These are phyloP conservation scores for Ophiostoma montium DNA, from an alignment of 2,329 filamentous ascomycete genomes.

Conservation along the genomic window DNA sequence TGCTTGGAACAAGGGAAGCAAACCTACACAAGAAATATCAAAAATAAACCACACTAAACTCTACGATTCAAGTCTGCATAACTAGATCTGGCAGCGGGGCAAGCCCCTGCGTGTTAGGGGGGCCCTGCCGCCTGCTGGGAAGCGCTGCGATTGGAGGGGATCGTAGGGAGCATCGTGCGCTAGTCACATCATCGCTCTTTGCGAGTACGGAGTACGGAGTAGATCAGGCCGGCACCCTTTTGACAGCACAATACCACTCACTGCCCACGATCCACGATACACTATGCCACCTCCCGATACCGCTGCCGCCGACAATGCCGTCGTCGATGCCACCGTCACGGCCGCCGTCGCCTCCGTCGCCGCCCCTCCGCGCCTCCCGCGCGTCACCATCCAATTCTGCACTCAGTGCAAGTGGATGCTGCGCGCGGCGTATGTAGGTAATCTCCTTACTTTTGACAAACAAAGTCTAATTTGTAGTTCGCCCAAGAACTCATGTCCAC, in stretches of 20 bases:
- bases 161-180: not conserved
- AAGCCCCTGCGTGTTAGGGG: no score
- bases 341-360: not conserved
- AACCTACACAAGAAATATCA: no score
- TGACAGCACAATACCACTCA: not conserved
- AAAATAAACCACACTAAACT: no score
- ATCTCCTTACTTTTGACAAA: not conserved
- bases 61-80: no score
- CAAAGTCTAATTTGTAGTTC: constrained; percentile 47
- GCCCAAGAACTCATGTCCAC: constrained; percentile 92
- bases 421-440: constrained; percentile 64
- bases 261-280: no score
- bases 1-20: no score
- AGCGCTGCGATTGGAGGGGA: not conserved
- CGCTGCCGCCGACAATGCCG: no score
- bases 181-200: not conserved
- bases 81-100: no score
- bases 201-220: no score
- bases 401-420: constrained; percentile 88
- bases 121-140: not conserved
- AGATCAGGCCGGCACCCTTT: no score
- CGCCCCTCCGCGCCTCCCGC: constrained; percentile 38
- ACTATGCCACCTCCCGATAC: no score
- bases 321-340: not conserved
- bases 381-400: constrained; percentile 81